Conservation (phyloP, 495 filamentous ascomycete species). For the Xylaria intraflava region DNA sequence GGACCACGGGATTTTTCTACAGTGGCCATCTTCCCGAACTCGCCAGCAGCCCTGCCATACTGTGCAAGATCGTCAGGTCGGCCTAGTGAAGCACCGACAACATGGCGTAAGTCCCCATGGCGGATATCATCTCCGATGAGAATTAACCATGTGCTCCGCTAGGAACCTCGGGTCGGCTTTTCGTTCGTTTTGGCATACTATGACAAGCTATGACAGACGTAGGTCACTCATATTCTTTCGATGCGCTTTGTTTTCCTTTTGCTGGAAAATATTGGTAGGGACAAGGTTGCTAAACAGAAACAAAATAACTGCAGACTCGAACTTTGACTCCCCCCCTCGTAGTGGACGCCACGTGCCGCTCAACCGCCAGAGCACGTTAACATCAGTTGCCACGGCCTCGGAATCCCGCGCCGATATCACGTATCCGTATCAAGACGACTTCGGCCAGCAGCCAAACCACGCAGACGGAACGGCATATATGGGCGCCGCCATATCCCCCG, state of each 20-base stretch:
- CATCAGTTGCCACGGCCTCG: conserved; percentile 70
- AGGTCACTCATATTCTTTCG: conserved; percentile 29
- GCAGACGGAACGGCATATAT: conserved; percentile 41
- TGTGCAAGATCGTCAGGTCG: background rate
- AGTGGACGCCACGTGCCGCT: conserved; percentile 75
- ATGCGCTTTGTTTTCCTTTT: too few relatives aligned
- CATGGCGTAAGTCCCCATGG: conserved; percentile 21
- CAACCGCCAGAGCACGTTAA: conserved; percentile 61
- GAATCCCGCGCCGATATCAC: conserved; percentile 71
- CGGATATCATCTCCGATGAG: background rate
- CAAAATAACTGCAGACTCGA: conserved; percentile 57
- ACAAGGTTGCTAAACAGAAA: conserved; percentile 9
- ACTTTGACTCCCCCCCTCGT: conserved; percentile 79
- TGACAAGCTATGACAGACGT: conserved; percentile 68
- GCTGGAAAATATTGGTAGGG: background rate
- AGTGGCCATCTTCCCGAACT: background rate
- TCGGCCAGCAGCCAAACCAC: conserved; percentile 47
- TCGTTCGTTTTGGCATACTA: conserved; percentile 90
- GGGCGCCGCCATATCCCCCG: conserved; percentile 39
- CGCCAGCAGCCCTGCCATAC: background rate
- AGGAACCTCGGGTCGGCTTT: conserved; percentile 50
- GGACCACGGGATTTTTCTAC: background rate
- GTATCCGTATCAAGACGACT: conserved; percentile 67
- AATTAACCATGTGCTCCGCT: background rate
- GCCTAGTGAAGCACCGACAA: conserved; percentile 3